phyloP scores from a whole-genome alignment of 441 rosid genomes.

The Geranium incanum region DNA sequence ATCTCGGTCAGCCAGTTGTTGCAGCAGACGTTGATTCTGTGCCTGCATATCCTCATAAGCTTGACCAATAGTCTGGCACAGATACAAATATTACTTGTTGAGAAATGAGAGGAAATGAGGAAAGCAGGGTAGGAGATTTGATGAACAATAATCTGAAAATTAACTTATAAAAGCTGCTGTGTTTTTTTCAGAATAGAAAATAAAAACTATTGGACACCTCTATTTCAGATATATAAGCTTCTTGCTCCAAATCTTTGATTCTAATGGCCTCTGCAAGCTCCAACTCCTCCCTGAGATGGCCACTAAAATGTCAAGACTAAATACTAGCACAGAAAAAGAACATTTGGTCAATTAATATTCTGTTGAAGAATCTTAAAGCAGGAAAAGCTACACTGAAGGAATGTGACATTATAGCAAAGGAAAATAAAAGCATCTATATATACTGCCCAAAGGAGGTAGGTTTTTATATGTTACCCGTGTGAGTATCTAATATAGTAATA shows the following conservation, averaged over 20 bases:
- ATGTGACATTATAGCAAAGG: not conserved
- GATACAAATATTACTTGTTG: constrained; percentile 10
- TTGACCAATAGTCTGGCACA: constrained; percentile 79
- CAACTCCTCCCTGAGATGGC: constrained; percentile 54
- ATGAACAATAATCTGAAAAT: not conserved
- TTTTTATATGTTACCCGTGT: not conserved
- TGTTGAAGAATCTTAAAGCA: not conserved
- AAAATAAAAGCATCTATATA: not conserved
- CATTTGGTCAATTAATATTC: not conserved
- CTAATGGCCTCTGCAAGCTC: constrained; percentile 77
- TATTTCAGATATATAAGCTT: constrained; percentile 85
- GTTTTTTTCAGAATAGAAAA: not conserved
- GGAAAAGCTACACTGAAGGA: not conserved
- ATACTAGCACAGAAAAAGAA: not conserved
- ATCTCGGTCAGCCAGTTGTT: constrained; percentile 83
- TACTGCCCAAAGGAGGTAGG: not conserved
- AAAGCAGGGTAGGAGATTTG: not conserved
- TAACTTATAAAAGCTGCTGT: not conserved
- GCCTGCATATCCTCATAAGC: constrained; percentile 98
- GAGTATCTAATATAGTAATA: not conserved
- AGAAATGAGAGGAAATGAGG: not conserved
- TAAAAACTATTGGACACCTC: constrained; percentile 44
- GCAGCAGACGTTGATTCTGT: constrained; percentile 82
- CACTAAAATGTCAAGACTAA: constrained; percentile 12
- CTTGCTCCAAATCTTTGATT: constrained; percentile 76